A percentile compares a stretch with the other conserved stretches of the same genome.
Evolutionary conservation across 129 eudicot species (phyloP).

Genomic region (Tagetes patula): DNA sequence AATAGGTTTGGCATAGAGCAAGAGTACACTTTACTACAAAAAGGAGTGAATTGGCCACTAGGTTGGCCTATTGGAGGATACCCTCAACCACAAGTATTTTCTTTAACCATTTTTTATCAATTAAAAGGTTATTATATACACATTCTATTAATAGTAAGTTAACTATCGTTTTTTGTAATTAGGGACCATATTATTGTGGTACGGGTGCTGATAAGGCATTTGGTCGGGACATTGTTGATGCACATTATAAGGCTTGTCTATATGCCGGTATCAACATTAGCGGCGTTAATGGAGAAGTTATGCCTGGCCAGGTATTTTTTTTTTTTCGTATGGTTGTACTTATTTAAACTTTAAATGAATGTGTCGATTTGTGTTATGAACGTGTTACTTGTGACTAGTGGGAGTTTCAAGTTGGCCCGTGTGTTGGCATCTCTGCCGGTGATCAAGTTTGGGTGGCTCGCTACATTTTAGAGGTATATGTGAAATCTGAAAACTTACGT

Average conservation of each 20-base stretch:
- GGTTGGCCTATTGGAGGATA: slow-evolving; percentile 92
- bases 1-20: slow-evolving; percentile 84
- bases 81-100: slow-evolving; percentile 61
- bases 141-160: background rate
- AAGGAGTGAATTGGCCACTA: slow-evolving; percentile 70
- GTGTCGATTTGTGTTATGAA: background rate
- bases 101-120: background rate
- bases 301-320: slow-evolving; percentile 79
- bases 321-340: background rate
- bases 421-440: slow-evolving; percentile 76
- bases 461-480: slow-evolving; percentile 74
- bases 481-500: background rate
- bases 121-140: background rate
- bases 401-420: slow-evolving; percentile 94
- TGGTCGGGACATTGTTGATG: slow-evolving; percentile 79
- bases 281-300: slow-evolving; percentile 86
- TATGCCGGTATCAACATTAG: slow-evolving; percentile 88
- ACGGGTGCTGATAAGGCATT: slow-evolving; percentile 85
- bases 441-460: slow-evolving; percentile 89
- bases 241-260: slow-evolving; percentile 84
- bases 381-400: slow-evolving; percentile 41
- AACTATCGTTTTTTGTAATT: background rate
- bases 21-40: slow-evolving; percentile 71
- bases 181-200: slow-evolving; percentile 93
- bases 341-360: background rate